Evolutionary conservation across 2,329 filamentous ascomycete species (phyloP), one percentile per base, ranked within the genome.

Genomic region (Sphaerulina musiva): DNA sequence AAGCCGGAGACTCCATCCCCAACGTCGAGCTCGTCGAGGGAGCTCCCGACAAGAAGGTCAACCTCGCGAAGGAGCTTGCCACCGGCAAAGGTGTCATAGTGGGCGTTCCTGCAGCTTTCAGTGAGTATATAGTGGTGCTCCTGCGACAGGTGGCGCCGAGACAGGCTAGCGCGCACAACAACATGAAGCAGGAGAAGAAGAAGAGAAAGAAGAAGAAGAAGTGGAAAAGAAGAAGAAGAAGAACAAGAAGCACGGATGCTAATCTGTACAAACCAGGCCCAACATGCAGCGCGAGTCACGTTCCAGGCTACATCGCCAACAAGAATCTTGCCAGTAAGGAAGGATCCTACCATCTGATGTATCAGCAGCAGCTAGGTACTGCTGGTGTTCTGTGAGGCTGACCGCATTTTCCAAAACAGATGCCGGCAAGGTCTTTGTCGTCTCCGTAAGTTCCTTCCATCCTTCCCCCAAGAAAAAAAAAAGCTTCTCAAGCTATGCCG

Each of bases 11-110:
- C 71, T 74, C 79, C 62, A 78, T 97, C 52, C 93, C 92, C 43
- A 75, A 83, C 72, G 74, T 92, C 54, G 83, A 90, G 60, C 83
- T 87, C 47, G 80, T 95, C 63, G 85, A 97, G 75, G 80, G 81
- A 73, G 90, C 86, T n/a, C 92, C 92, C 0, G 89, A 87, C 57
- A 95, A 90, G 51, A 93, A 91, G 74, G 83, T 97, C 72, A 92
- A 89, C 73, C 79, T 97, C 56, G 82, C 87, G 63, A 80, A 86
- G 59, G 89, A 95, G 75, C 79, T 95, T 59, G 51, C 58, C 9
- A 65, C 63, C 26, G 83, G 81, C 60, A 87, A 89, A 68, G 89
- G 87, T 54, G 74, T 96, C 64, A 85, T 97, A 68, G 80, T 97
- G 62, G 89, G 89, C 59, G 87, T 93, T 31, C 89, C 89, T 6